Conservation (phyloP, 768 basidiomycete genomes). For the Tylopilus sp. region DNA sequence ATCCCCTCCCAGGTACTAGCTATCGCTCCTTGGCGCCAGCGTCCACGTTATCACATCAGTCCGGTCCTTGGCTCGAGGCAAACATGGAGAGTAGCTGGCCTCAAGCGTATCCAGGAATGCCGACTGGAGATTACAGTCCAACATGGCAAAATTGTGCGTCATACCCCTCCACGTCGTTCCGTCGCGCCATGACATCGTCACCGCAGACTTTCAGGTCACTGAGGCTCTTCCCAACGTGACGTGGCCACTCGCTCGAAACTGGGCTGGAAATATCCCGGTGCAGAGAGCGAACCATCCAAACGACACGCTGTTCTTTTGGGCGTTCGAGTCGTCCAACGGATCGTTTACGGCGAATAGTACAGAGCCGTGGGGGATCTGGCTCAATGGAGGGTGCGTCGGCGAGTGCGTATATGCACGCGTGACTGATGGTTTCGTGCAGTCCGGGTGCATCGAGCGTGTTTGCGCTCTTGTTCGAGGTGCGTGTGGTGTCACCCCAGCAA, state of each 20-base stretch:
- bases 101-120: not conserved
- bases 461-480: slow-evolving; percentile 59
- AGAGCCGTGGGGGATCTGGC: slow-evolving; percentile 70
- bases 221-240: slow-evolving; percentile 56
- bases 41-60: too few species aligned
- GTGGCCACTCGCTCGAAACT: slow-evolving; percentile 46
- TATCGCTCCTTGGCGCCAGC: too few species aligned
- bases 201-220: slow-evolving; percentile 57
- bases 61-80: too few species aligned
- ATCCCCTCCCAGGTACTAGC: too few species aligned
- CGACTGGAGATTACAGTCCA: not conserved
- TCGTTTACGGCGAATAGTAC: slow-evolving; percentile 45
- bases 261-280: slow-evolving; percentile 64
- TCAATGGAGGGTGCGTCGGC: slow-evolving; percentile 59
- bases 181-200: not conserved
- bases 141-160: slow-evolving; percentile 43
- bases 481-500: slow-evolving; percentile 6
- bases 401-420: not conserved
- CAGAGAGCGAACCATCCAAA: slow-evolving; percentile 58
- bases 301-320: slow-evolving; percentile 64
- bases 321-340: slow-evolving; percentile 52
- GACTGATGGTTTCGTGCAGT: slow-evolving; percentile 27
- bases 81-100: not conserved
- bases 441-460: slow-evolving; percentile 67
- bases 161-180: not conserved